Evolutionary conservation across 2,329 filamentous ascomycete species (phyloP).

Genomic region (Clathrospora elynae): DNA sequence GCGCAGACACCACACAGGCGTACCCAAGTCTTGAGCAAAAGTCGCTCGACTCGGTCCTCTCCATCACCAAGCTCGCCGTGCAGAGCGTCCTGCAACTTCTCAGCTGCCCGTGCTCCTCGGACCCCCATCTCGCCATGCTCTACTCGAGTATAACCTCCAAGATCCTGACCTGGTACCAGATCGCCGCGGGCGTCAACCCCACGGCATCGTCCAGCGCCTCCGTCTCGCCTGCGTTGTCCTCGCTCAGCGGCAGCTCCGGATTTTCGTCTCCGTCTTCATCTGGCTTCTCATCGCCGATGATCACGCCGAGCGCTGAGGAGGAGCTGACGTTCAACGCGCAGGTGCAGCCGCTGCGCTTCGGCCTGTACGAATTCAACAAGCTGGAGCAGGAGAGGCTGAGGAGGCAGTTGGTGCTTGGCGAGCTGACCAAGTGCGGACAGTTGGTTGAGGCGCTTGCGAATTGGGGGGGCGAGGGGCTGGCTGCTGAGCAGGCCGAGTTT

Average conservation of each 20-base stretch:
- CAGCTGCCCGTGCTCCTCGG: constrained; percentile 37
- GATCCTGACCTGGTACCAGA: constrained; percentile 43
- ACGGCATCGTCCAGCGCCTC: constrained; percentile 17
- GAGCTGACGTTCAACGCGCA: constrained; percentile 27
- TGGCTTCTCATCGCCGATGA: constrained; percentile 25
- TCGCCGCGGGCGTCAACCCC: constrained; percentile 32
- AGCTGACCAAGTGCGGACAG: constrained; percentile 36
- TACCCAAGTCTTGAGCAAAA: constrained; percentile 26
- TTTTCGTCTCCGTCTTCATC: constrained; percentile 22
- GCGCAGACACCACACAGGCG: constrained; percentile 20
- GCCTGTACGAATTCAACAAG: constrained; percentile 36
- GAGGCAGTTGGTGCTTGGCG: constrained; percentile 34
- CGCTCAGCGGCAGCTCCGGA: constrained; percentile 15
- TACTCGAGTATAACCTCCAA: constrained; percentile 44
- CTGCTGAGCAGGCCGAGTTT: constrained; percentile 33
- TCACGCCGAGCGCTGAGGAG: constrained; percentile 21
- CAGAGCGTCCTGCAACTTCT: constrained; percentile 38
- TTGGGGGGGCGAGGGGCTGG: constrained; percentile 27
- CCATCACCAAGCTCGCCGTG: constrained; percentile 31
- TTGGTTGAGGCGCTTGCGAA: constrained; percentile 38
- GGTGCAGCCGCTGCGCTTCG: constrained; percentile 34
- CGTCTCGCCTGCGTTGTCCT: constrained; percentile 9
- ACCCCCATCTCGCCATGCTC: constrained; percentile 44
- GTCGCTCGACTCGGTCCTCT: constrained; percentile 37
- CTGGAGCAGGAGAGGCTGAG: constrained; percentile 33